Base-by-base conservation (phyloP, 371 early-diverging fungal genomes). In the Mortierella sp. region DNA sequence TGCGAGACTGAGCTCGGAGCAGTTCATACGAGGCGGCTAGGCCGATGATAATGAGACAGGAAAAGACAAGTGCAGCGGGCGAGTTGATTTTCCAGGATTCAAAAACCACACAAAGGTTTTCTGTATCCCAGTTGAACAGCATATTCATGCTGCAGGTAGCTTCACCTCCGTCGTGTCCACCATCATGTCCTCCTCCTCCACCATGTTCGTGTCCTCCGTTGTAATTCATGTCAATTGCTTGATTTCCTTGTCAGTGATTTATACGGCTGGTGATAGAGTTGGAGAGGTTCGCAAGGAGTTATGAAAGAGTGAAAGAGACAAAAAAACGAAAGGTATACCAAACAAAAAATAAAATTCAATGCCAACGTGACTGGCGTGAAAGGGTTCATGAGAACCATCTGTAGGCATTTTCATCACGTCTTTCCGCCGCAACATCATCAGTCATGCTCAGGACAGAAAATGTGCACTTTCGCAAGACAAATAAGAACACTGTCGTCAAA, bases 41-140 rank as follows among this genome's bases (percentile, higher is more conserved):
- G 18, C 77, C 69, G 60, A 90, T 86, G 35, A 95, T 84, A 2
- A 86, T 83, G 1, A 91, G 45, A 47, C 91, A 92, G 2, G 94
- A 90, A 0, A 90, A 8, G 9, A 93, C 49, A 35, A 95, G 75
- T 11, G 81, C 83, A 3, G 67, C 16, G 10, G 78, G 72, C 8
- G 87, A 86, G 67, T 90, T 85, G 68, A 94, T 89, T 66, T 90
- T 92, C 94, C 94, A 94, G 84, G 90, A 93, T 66, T 88, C 86
- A 72, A 93, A 93, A 32, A 95, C 87, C 10, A 95, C 87, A 61
- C 95, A 95, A 2, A 93, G 89, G 83, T 94, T 89, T 68, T 93
- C 78, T 5, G 90, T 87, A 70, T 90, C 86, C 94, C 94, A 95
- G 80, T 94, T 95, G 77, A 94, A 91, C 6, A 92, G 69, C 95